A percentile compares a stretch with the other conserved stretches of the same genome.
phyloP scores from a whole-genome alignment of 2,329 filamentous ascomycete genomes.

The Aspergillus sp. region DNA sequence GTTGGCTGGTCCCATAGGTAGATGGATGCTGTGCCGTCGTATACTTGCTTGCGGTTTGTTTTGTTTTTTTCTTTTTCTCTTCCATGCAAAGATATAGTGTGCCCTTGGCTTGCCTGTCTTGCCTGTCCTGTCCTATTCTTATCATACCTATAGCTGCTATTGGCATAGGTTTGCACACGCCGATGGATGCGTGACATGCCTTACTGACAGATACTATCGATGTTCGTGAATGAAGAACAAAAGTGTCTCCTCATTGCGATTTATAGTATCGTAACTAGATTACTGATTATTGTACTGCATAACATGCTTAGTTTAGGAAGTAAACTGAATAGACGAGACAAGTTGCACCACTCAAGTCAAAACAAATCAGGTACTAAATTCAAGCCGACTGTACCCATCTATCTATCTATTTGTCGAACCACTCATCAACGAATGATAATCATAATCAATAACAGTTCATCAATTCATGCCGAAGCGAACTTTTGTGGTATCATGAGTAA shows the following conservation, averaged over 20 bases:
- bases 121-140: neutral
- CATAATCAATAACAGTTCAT: conserved; percentile 21
- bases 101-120: neutral
- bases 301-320: no score
- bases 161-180: no score
- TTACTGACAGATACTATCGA: neutral
- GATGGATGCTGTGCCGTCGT: neutral
- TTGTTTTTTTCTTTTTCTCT: neutral
- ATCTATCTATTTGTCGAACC: neutral
- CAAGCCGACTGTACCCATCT: neutral
- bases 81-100: neutral
- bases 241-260: neutral
- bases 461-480: conserved; percentile 24
- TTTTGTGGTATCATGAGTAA: conserved; percentile 31
- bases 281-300: neutral
- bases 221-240: neutral
- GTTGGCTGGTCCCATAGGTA: conserved; percentile 1
- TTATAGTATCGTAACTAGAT: neutral
- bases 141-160: no score
- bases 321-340: no score
- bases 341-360: no score
- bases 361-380: neutral
- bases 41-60: neutral
- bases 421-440: neutral
- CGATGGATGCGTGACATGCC: neutral